Evolutionary conservation across 305 asterid genomes (phyloP).

Genomic region (Galium porrigens): DNA sequence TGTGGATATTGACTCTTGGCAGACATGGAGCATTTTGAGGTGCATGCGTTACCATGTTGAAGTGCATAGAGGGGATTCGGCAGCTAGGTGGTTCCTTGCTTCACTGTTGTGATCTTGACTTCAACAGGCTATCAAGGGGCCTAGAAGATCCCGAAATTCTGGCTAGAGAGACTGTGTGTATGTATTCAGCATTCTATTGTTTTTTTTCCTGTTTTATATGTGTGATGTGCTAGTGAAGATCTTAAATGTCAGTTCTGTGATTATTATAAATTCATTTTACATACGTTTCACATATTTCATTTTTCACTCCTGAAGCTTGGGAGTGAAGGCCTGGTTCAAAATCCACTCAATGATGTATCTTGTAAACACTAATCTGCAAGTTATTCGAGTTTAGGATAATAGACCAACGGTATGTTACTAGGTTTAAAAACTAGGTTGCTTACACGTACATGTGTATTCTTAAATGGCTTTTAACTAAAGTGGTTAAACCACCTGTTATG

Average conservation of each 20-base stretch:
- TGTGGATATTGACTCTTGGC: constrained; percentile 18
- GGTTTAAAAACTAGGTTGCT: background rate
- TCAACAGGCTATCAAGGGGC: constrained; percentile 56
- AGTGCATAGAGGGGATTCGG: constrained; percentile 80
- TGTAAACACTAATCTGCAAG: background rate
- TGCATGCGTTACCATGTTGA: constrained; percentile 65
- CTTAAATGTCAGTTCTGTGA: background rate
- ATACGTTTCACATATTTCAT: background rate
- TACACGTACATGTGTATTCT: background rate
- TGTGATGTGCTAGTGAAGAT: background rate
- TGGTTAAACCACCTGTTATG: background rate
- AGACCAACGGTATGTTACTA: background rate
- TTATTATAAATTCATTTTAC: background rate
- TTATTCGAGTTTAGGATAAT: background rate
- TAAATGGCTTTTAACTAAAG: background rate
- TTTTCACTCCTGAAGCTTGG: background rate
- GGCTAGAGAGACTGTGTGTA: constrained; percentile 94
- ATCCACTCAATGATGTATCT: background rate
- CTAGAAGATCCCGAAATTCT: constrained; percentile 89
- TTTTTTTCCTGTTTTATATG: background rate
- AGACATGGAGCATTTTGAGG: constrained; percentile 78
- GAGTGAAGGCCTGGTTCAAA: background rate
- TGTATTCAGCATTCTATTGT: constrained; percentile 17
- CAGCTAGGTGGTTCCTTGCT: constrained; percentile 69
- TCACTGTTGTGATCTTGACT: constrained; percentile 65